Base-by-base conservation (phyloP, 1,284 basidiomycete genomes). In the Heliocybe sulcata region DNA sequence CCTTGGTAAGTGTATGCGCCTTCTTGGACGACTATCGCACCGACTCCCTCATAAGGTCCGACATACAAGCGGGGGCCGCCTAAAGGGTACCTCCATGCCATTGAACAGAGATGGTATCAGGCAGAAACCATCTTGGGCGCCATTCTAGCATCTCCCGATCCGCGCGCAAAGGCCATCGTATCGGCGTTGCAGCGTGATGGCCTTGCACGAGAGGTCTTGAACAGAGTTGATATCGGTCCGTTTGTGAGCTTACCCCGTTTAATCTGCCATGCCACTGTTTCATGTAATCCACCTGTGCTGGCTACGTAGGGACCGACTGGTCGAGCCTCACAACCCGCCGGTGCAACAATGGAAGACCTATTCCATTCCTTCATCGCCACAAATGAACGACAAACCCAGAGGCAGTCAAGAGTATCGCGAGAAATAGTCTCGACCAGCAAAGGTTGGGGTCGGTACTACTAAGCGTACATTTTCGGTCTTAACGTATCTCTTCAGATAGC, bases 81-180 rank as follows among this genome's bases (percentile, higher is more conserved):
- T 4, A 92, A 91, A 66, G 92, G 92, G 20, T 94, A 94, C 66
- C 92, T 94, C 54, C 88, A 91, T 66, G 91, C 91, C 35, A 91
- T 94, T 57, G 91, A 94, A 69, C 88, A 90, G 57, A 72, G 91
- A 61, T 88, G 92, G 80, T 90, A 94, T 63, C 88, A 93, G 65
- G 89, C 93, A 63, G 92, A 94, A 67, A 87, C 90, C 11, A 71
- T 94, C 14, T 75, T 94, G 3, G 91, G 89, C 26, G 82, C 85
- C 25, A 77, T 94, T 51, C 75, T 94, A 54, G 81, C 85, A 60
- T 88, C 86, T 54, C 77, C 80, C 35, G 87, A 91, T 67, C 75
- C 81, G 10, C 74, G 86, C 56, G 86, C 92, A 0, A 82, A 85
- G 64, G 75, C 73, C 35, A 69, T 94, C 52, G 74, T 94, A 35